Evolutionary conservation across 2,329 filamentous ascomycete genomes (phyloP), one percentile per base, ranked within the genome.

Genomic region (Aurifilum marmelostoma): DNA sequence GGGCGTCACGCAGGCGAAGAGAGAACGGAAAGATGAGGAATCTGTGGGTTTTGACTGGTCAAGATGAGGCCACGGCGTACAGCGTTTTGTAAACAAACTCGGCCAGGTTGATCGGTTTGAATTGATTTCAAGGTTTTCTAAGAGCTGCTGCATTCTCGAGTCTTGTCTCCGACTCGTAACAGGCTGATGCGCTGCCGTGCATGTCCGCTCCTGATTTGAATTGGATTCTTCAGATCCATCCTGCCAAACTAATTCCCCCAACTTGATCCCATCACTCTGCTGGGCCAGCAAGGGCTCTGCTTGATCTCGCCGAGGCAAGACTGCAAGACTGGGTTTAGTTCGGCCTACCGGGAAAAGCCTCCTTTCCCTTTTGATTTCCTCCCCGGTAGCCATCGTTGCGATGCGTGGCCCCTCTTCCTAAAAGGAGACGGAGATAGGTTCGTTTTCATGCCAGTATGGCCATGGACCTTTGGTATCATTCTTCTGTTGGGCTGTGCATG

Each of bases 211-310:
- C 41, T 27, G 39, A 54, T 54, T 59, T 6, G 8, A 8, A 54
- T 54, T 59, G 16, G 8, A 8, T 34, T 24, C 27, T 34, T 39
- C 34, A 56, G 29, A 24, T 32, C n/a, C 29, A 14, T 34, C 41
- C 11, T 27, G 11, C 18, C n/a, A 61, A 41, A 37, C 24, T 24
- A 11, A 61, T 16, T 39, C 12, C 34, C 34, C 34, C 8, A 37
- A 59, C 56, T 54, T 29, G 56, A 47, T n/a, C 21, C 18, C 16
- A 37, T 37, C 56, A 37, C 32, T 61, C 41, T 67, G 29, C 47
- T 62, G 54, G n/a, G 56, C 65, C 65, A 39, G 47, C 27, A 12
- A 58, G 27, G 27, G 47, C 16, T 43, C 34, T 67, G 58, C 41
- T 67, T 52, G 58, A 52, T 41, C 56, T 37, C 9, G 27, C 47